Percentiles rank a stretch among this genome's conserved stretches.
These are phyloP conservation scores for Sporisorium scitamineum DNA, from an alignment of 1,284 basidiomycete species.

Conservation along the genomic window DNA sequence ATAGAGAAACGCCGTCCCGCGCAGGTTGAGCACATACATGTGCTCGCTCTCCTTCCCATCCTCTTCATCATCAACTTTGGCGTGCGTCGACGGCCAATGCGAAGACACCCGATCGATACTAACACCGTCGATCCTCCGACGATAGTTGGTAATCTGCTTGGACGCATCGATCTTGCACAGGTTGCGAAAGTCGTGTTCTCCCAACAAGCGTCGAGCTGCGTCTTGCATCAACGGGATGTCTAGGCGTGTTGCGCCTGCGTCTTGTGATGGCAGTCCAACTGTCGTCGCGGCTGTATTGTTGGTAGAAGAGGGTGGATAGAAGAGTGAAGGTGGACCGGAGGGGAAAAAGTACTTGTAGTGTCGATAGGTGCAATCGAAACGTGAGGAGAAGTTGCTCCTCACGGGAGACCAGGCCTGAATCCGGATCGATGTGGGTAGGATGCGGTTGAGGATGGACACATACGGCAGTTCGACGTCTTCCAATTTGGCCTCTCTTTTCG, in stretches of 20 bases:
- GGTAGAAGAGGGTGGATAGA: constrained; percentile 26
- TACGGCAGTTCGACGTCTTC: constrained; percentile 78
- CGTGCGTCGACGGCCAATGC: constrained; percentile 36
- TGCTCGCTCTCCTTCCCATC: constrained; percentile 53
- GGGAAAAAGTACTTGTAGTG: constrained; percentile 97
- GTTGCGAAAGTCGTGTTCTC: constrained; percentile 96
- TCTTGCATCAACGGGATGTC: constrained; percentile 77
- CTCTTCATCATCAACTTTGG: neutral
- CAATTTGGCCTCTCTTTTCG: constrained; percentile 41
- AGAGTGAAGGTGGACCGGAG: constrained; percentile 46
- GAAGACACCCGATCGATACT: constrained; percentile 72
- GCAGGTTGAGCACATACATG: constrained; percentile 83
- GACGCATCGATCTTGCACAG: constrained; percentile 92
- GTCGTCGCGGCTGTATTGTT: neutral
- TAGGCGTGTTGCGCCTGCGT: constrained; percentile 30
- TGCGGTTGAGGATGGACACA: constrained; percentile 83
- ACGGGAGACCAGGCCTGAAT: constrained; percentile 96
- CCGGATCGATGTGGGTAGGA: constrained; percentile 89
- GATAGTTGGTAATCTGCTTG: constrained; percentile 89
- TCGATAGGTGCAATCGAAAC: constrained; percentile 85
- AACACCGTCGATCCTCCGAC: constrained; percentile 77
- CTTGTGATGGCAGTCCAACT: neutral
- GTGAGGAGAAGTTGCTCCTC: constrained; percentile 81
- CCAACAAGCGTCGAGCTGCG: constrained; percentile 80
- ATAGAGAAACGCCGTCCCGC: constrained; percentile 91